Percentiles rank a stretch among this genome's conserved stretches.
phyloP scores from a whole-genome alignment of 2,329 filamentous ascomycete species.

The Mariannaea elegans region DNA sequence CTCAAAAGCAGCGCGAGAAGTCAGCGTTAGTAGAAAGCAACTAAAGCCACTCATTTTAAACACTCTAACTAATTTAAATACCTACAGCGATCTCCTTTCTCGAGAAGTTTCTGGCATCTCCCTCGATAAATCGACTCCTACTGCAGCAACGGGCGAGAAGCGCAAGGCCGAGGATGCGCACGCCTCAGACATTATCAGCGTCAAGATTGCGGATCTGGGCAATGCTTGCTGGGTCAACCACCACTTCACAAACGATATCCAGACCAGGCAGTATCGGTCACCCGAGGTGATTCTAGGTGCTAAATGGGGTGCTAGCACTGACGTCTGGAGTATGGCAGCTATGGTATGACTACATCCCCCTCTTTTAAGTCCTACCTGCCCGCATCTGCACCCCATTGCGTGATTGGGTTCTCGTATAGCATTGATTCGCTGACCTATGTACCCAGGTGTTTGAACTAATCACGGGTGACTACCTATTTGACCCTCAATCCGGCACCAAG shows the following conservation, averaged over 20 bases:
- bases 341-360: conserved; percentile 74
- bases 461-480: conserved; percentile 97
- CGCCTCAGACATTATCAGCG: conserved; percentile 82
- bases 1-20: conserved; percentile 88
- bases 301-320: conserved; percentile 99
- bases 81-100: conserved; percentile 80
- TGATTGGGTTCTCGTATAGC: neutral
- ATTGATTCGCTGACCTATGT: conserved; percentile 18
- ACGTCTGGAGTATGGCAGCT: conserved; percentile 99
- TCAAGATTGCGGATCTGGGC: conserved; percentile 98
- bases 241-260: conserved; percentile 99
- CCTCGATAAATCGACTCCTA: conserved; percentile 74
- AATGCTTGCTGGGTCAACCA: conserved; percentile 99
- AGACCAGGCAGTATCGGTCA: conserved; percentile 95
- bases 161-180: conserved; percentile 66
- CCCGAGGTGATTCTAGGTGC: conserved; percentile 96
- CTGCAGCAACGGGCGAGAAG: conserved; percentile 68
- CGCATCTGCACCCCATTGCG: neutral
- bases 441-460: conserved; percentile 92
- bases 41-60: neutral
- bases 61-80: conserved; percentile 15
- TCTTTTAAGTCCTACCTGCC: neutral
- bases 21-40: conserved; percentile 74
- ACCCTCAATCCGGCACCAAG: conserved; percentile 97
- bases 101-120: conserved; percentile 96